phyloP scores from a whole-genome alignment of 306 rosid species.

The Vigna unguiculata region DNA sequence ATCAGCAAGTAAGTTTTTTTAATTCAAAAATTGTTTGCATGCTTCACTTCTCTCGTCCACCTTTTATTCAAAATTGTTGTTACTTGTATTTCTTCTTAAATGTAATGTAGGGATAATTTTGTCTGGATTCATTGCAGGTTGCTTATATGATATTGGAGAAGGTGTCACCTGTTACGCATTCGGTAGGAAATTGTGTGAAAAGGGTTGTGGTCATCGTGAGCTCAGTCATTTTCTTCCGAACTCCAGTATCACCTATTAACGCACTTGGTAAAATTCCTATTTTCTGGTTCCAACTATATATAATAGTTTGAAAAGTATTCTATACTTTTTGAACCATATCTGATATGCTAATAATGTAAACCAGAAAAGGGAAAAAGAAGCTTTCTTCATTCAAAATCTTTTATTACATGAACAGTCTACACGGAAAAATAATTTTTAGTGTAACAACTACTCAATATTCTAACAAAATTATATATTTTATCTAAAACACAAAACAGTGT shows the following conservation, averaged over 20 bases:
- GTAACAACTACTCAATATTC: no score
- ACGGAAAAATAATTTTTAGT: no score
- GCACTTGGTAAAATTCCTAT: constrained; percentile 67
- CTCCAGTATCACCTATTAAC: constrained; percentile 85
- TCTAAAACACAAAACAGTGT: no score
- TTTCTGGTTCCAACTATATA: constrained; percentile 4
- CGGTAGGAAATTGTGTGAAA: constrained; percentile 92
- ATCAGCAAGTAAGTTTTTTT: constrained; percentile 85
- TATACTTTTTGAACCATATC: not conserved
- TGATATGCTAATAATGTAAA: no score
- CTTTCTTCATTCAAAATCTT: no score
- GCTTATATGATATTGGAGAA: constrained; percentile 92
- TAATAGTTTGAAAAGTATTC: not conserved
- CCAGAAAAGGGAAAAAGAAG: no score
- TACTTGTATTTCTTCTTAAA: not conserved
- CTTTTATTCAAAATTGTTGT: not conserved
- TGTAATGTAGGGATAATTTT: constrained; percentile 33
- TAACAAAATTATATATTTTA: no score
- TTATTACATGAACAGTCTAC: no score
- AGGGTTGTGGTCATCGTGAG: constrained; percentile 95
- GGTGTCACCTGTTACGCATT: constrained; percentile 97
- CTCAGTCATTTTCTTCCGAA: constrained; percentile 90
- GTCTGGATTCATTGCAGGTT: constrained; percentile 65
- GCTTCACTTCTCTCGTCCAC: no score
- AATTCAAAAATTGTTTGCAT: no score